These are phyloP conservation scores for Cicer arietinum DNA, from an alignment of 306 rosid species.

Conservation along the genomic window DNA sequence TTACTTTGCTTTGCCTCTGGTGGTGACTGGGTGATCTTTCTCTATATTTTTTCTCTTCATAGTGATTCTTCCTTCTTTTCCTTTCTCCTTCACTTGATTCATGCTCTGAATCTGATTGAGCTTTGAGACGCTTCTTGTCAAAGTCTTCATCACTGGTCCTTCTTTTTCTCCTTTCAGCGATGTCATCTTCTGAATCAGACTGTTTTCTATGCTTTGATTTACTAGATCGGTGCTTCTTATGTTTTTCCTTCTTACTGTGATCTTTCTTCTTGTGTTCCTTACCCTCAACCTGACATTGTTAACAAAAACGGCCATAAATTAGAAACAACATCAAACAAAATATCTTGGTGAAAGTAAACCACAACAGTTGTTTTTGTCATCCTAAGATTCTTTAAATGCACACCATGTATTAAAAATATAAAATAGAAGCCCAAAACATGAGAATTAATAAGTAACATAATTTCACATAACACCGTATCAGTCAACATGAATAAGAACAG, in stretches of 20 bases:
- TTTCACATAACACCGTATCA: neutral
- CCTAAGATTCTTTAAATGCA: constrained; percentile 4
- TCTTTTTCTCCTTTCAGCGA: constrained; percentile 51
- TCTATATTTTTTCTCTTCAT: constrained; percentile 31
- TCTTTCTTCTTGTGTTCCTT: constrained; percentile 55
- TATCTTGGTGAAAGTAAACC: constrained; percentile 9
- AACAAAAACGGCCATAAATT: constrained; percentile 16
- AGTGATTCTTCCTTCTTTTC: constrained; percentile 11
- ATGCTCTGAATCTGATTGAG: constrained; percentile 47
- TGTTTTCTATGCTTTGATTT: constrained; percentile 56
- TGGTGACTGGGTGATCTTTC: constrained; percentile 49
- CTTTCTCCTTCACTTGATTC: constrained; percentile 47
- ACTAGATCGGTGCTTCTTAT: constrained; percentile 66
- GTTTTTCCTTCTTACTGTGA: constrained; percentile 57
- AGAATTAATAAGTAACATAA: constrained; percentile 1
- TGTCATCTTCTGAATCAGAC: constrained; percentile 61
- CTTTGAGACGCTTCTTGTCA: constrained; percentile 42
- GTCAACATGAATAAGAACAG: constrained; percentile 4
- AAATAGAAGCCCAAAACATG: neutral
- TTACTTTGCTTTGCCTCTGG: constrained; percentile 48
- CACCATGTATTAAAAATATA: neutral
- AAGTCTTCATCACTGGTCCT: constrained; percentile 45
- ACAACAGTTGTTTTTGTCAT: constrained; percentile 27
- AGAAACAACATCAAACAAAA: constrained; percentile 34
- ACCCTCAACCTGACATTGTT: constrained; percentile 57